Base-by-base conservation (phyloP, 2,329 filamentous ascomycete genomes). In the Aspergillus fumigatiaffinis region DNA sequence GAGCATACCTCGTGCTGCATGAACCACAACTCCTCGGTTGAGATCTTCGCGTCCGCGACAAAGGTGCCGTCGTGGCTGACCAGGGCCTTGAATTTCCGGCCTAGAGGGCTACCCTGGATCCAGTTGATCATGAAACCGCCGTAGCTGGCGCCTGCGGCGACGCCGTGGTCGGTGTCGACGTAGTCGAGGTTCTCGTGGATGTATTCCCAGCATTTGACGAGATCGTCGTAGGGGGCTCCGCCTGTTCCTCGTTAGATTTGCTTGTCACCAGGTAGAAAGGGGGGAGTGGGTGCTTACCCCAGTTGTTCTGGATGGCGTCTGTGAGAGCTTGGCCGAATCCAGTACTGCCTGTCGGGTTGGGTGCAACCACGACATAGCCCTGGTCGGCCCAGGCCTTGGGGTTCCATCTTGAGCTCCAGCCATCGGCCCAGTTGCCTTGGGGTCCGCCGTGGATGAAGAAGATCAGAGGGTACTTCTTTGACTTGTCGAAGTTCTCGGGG, bases 51-150 rank as follows among this genome's bases (percentile, higher is more conserved):
- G 12, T 77, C 73, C 57, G 79, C 76, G 66, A 86, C 89, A 73
- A 92, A 94, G 54, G 92, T 88, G 50, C 92, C 92, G 65, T 96
- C 91, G 71, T 96, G 92, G 66, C 87, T 92, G 28, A 96, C 91
- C 3, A 97, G 81, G 0, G 91, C 91, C 73, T 91, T 91, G 82
- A 97, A 95, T 64, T 88, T 86, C 28, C 90, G 86, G 21, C 91
- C 92, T 0, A 97, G 82, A 1, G 85, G 82, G 61, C 94, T 89
- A 7, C 92, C 92, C 74, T 96, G 91, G 66, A 96, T 91, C 92
- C 92, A 96, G 71, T 96, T 83, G 67, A 75, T 71, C 70, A 82
- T 82, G 67, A 76, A 78, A 0, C 73, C 76, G 51, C 76, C 76
- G 58, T 71, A 78, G 51, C 69, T 73, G 50, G 74, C 75, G 17